Base-by-base conservation (phyloP, 495 filamentous ascomycete genomes). In the Xylaria scruposa region DNA sequence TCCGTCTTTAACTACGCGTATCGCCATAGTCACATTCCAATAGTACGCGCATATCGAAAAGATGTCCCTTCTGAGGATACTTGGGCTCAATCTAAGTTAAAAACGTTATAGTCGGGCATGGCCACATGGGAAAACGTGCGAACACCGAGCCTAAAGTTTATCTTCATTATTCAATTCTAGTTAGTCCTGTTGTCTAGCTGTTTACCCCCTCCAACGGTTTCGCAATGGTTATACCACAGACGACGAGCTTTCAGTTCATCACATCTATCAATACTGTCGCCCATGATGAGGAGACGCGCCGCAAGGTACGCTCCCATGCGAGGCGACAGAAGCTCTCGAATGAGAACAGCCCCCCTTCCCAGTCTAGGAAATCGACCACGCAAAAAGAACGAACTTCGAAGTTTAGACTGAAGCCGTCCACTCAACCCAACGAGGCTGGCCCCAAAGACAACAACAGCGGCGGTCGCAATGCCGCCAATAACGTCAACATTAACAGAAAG, bases 261-360 rank as follows among this genome's bases (percentile, higher is more conserved):
- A 79, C 77, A 51, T 79, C 77, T 33, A 79, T 79, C 62, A 79
- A 76, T 62, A 79, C 77, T 13, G 77, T 79, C 44, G 72, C 72
- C 54, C 77, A 76, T 56, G 77, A 79, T 75, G 77, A 77, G n/a
- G 77, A 79, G 63, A 79, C 77, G 10, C 75, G 77, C 40, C 75
- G 77, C 36, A 79, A 70, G 33, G 77, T 79, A 44, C 75, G 77
- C 26, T 79, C 77, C 31, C 77, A 79, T 58, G 77, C 77, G 12
- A 62, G 77, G 40, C 72, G 77, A 36, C 77, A 79, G 61, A 79
- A 76, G 70, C 72, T 79, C n/a, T 68, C 77, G 12, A 74, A 69
- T n/a, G 71, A 63, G 1, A 72, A 68, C 24, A 72, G 75, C 68
- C 72, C 73, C n/a, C 53, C 71, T 13, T 44, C 66, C 1, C 77